phyloP scores from a whole-genome alignment of 2,329 filamentous ascomycete genomes.

The Paracoccidioides lutzii region DNA sequence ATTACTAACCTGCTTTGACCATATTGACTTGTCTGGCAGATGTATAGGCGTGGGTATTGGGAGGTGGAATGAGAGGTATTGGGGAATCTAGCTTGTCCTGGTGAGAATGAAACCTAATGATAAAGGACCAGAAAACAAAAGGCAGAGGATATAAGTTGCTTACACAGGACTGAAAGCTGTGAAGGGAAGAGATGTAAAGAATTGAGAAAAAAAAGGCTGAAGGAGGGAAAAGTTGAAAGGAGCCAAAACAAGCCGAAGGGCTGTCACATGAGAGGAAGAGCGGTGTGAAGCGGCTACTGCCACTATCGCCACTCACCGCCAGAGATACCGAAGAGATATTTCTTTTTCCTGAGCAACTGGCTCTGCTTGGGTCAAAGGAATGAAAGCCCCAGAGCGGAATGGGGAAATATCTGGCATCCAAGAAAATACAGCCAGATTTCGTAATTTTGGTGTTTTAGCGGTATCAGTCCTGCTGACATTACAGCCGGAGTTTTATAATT shows the following conservation, averaged over 20 bases:
- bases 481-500: too few species aligned
- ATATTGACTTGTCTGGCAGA: conserved; percentile 23
- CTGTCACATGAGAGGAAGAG: not conserved
- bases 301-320: too few species aligned
- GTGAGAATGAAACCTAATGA: not conserved
- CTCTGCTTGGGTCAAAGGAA: too few species aligned
- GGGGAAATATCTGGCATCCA: too few species aligned
- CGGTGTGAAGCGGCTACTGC: not conserved
- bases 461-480: too few species aligned
- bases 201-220: not conserved
- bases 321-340: too few species aligned
- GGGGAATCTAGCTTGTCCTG: not conserved
- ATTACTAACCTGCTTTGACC: conserved; percentile 34
- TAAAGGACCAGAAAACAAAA: conserved; percentile 2
- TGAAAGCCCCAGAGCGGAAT: too few species aligned
- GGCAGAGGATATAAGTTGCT: conserved; percentile 1
- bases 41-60: conserved; percentile 6
- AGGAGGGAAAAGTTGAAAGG: not conserved
- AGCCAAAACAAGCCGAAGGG: not conserved
- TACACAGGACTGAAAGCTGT: not conserved
- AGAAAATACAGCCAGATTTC: too few species aligned
- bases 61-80: not conserved
- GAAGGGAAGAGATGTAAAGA: not conserved
- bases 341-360: too few species aligned
- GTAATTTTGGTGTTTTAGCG: too few species aligned